Evolutionary conservation across 805 yeast species (phyloP).

Genomic region (Candida nanaspora): DNA sequence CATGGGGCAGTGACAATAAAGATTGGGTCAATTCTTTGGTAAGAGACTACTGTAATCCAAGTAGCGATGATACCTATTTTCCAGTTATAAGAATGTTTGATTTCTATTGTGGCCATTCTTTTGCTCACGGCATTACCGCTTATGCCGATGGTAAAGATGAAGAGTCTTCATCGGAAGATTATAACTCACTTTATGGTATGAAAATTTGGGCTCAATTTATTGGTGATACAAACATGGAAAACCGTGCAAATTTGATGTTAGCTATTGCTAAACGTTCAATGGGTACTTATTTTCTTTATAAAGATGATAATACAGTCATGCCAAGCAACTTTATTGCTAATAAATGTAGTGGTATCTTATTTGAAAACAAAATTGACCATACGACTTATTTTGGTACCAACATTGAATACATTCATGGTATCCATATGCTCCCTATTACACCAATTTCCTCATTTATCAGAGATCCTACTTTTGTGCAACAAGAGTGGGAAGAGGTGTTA

Average conservation of each 20-base stretch:
- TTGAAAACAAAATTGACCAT: constrained; percentile 62
- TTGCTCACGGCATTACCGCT: constrained; percentile 58
- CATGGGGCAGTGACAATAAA: constrained; percentile 41
- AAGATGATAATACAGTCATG: constrained; percentile 37
- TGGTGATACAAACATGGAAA: constrained; percentile 42
- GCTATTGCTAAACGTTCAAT: constrained; percentile 44
- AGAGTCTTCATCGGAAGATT: constrained; percentile 62
- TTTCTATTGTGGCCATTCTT: constrained; percentile 61
- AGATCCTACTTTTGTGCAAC: constrained; percentile 45
- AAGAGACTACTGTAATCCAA: constrained; percentile 61
- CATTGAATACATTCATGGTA: constrained; percentile 61
- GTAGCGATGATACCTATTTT: constrained; percentile 39
- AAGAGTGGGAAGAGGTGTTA: constrained; percentile 61
- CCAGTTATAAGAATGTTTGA: constrained; percentile 58
- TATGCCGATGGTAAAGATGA: constrained; percentile 59
- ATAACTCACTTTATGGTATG: constrained; percentile 56
- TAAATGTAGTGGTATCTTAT: constrained; percentile 54
- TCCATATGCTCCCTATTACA: constrained; percentile 65
- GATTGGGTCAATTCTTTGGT: constrained; percentile 53
- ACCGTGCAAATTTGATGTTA: constrained; percentile 50
- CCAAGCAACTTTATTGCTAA: constrained; percentile 43
- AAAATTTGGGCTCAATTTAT: constrained; percentile 59
- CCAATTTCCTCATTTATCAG: constrained; percentile 60
- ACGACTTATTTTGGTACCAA: constrained; percentile 57
- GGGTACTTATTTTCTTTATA: constrained; percentile 42